These are phyloP conservation scores for Phaffomyces opuntiae DNA, from an alignment of 805 yeast species.

Conservation along the genomic window DNA sequence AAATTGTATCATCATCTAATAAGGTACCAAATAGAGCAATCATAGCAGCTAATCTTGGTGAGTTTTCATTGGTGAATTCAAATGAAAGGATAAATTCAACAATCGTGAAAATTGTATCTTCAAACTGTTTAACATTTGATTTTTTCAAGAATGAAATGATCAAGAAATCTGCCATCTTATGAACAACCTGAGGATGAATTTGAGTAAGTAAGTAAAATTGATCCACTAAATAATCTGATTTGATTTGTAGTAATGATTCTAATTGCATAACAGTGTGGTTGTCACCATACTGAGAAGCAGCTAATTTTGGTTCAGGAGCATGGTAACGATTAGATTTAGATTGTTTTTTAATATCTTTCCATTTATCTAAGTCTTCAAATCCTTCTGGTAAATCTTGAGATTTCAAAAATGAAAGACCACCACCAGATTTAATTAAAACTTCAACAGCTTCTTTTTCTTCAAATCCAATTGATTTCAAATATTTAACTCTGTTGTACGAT, in stretches of 20 bases:
- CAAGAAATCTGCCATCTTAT: slow-evolving; percentile 34
- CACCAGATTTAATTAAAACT: slow-evolving; percentile 26
- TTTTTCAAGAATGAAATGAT: slow-evolving; percentile 27
- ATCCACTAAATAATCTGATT: slow-evolving; percentile 28
- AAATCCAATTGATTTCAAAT: slow-evolving; percentile 27
- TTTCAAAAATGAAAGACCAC: slow-evolving; percentile 24
- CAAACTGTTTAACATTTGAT: slow-evolving; percentile 27
- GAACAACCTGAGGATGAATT: slow-evolving; percentile 32
- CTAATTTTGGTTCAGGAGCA: slow-evolving; percentile 22
- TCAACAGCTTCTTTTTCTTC: slow-evolving; percentile 24
- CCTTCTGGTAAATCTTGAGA: slow-evolving; percentile 19
- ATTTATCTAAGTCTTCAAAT: slow-evolving; percentile 22
- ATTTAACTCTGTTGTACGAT: slow-evolving; percentile 28
- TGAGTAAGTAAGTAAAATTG: slow-evolving; percentile 38
- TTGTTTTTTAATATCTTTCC: slow-evolving; percentile 21
- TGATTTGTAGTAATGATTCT: slow-evolving; percentile 30
- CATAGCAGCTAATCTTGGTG: slow-evolving; percentile 31
- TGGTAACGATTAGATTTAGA: slow-evolving; percentile 20
- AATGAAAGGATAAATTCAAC: slow-evolving; percentile 30
- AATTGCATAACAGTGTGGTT: slow-evolving; percentile 35
- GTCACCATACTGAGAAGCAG: slow-evolving; percentile 32
- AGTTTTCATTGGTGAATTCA: slow-evolving; percentile 22
- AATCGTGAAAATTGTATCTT: slow-evolving; percentile 31
- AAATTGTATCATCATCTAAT: slow-evolving; percentile 32
- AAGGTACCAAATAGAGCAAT: slow-evolving; percentile 36